A percentile compares a stretch with the other conserved stretches of the same genome.
phyloP scores from a whole-genome alignment of 192 early-diverging fungal genomes.

The Gamsiella multidivaricata region DNA sequence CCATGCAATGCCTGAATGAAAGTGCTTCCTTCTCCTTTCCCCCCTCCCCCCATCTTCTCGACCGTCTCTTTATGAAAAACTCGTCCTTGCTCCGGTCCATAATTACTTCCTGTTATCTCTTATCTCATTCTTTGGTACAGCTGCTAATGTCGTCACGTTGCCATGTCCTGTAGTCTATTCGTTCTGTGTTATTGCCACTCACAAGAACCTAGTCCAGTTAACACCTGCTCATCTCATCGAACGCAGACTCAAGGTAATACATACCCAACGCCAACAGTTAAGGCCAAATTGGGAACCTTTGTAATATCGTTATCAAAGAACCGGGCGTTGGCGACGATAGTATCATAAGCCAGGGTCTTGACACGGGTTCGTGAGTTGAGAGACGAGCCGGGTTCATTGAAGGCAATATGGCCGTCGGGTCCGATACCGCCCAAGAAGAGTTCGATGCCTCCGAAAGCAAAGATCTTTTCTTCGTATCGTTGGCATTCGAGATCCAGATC shows the following conservation, averaged over 20 bases:
- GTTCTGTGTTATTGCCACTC: too few species aligned
- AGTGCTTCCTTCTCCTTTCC: too few species aligned
- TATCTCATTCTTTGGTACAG: too few species aligned
- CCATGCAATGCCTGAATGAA: too few species aligned
- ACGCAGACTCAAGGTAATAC: slow-evolving; percentile 13
- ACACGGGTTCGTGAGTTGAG: slow-evolving; percentile 82
- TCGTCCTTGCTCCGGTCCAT: too few species aligned
- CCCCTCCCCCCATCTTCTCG: too few species aligned
- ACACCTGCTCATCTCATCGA: neutral
- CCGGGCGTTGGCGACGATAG: slow-evolving; percentile 85
- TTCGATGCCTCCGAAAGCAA: slow-evolving; percentile 83
- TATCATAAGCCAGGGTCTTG: slow-evolving; percentile 89
- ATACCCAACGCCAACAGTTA: slow-evolving; percentile 85
- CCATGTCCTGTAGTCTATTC: too few species aligned
- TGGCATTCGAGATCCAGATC: slow-evolving; percentile 84
- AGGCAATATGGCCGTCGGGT: slow-evolving; percentile 92
- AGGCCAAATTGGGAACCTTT: slow-evolving; percentile 88
- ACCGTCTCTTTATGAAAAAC: too few species aligned
- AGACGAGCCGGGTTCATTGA: slow-evolving; percentile 92
- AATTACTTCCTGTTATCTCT: too few species aligned
- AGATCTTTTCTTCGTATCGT: slow-evolving; percentile 82
- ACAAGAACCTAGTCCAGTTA: too few species aligned
- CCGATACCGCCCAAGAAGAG: slow-evolving; percentile 90
- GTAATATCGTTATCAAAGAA: slow-evolving; percentile 87
- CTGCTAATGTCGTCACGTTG: too few species aligned